Evolutionary conservation across 495 filamentous ascomycete species (phyloP), one percentile per base, ranked within the genome.

Genomic region (Penicillium cataractarum): DNA sequence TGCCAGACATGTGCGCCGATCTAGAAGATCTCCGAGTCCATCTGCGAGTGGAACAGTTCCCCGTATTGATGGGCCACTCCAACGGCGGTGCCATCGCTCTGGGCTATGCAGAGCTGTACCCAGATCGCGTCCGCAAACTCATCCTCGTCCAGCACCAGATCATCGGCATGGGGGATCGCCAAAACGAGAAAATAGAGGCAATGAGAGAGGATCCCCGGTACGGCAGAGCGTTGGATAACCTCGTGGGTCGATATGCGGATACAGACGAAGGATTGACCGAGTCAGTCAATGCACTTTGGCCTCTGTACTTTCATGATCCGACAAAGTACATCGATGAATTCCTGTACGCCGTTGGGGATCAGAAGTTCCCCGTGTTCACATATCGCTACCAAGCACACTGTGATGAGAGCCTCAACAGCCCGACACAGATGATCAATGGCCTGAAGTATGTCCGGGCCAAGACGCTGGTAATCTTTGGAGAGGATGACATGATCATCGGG

Each of bases 1-100:
- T 66, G 64, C 60, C 56, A 9, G 57, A 66, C 44, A 55, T 71
- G n/a, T 46, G 40, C 8, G 51, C 58, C 6, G 66, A 69, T 44
- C 46, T 69, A 0, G 68, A 71, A 17, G 63, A 71, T 21, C 58
- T 71, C 0, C 65, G 68, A 21, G 19, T 29, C 12, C 58, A 68
- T 32, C 59, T 71, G 3, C 29, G 37, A 5, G 49, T 64, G 5
- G 57, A 60, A 6, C 46, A 37, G 7, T 57, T 65, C 4, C 54
- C 53, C 24, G 51, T 54, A 5, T 8, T 71, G 12, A 12, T 68
- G 4, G 68, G 68, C 24, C 68, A 71, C 31, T 68, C 65, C 9
- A 71, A 71, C 54, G 68, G 68, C 31, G 68, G 68, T 1, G 68
- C 68, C 1, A 71, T 71, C 13, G 68, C 55, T 3, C 49, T 71